These are phyloP conservation scores for Pseudonitzschia pungens DNA, from an alignment of 108 stramenopile genomes.

Conservation along the genomic window DNA sequence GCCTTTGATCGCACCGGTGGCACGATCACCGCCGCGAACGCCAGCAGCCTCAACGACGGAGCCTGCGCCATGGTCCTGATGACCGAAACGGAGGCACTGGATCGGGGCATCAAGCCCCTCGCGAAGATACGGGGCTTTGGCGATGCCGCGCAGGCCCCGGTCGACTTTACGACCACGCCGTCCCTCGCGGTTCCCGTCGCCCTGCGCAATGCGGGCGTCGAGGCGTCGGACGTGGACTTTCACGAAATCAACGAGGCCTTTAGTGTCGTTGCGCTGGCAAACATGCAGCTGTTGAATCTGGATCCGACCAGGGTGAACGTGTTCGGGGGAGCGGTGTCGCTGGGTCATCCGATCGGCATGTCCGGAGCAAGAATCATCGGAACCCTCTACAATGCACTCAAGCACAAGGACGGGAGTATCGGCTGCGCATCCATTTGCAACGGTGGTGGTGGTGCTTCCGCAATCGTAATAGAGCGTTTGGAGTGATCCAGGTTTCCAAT, in stretches of 20 bases:
- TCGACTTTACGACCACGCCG: conserved; percentile 93
- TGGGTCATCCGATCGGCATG: conserved; percentile 97
- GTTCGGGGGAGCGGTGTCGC: conserved; percentile 91
- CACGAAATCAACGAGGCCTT: conserved; percentile 99
- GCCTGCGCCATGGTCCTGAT: conserved; percentile 92
- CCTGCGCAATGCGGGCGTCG: conserved; percentile 72
- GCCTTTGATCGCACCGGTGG: conserved; percentile 89
- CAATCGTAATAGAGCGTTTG: conserved; percentile 92
- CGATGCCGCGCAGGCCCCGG: conserved; percentile 86
- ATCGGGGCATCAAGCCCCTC: conserved; percentile 69
- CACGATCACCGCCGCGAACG: conserved; percentile 97
- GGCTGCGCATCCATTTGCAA: conserved; percentile 98
- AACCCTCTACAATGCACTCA: conserved; percentile 80
- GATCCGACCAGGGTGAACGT: conserved; percentile 86
- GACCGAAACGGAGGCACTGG: conserved; percentile 66
- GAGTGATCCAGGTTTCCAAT: conserved; percentile 5
- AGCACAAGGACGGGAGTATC: conserved; percentile 81
- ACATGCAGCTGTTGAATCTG: conserved; percentile 81
- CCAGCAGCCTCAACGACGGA: conserved; percentile 95
- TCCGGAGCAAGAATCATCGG: conserved; percentile 93
- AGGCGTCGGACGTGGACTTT: conserved; percentile 82
- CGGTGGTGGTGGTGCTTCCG: conserved; percentile 97
- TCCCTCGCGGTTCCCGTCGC: conserved; percentile 90
- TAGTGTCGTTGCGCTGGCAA: conserved; percentile 92
- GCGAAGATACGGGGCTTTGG: conserved; percentile 86